Base-by-base conservation (phyloP, 139 green algal genomes). In the Penium margaritaceum region DNA sequence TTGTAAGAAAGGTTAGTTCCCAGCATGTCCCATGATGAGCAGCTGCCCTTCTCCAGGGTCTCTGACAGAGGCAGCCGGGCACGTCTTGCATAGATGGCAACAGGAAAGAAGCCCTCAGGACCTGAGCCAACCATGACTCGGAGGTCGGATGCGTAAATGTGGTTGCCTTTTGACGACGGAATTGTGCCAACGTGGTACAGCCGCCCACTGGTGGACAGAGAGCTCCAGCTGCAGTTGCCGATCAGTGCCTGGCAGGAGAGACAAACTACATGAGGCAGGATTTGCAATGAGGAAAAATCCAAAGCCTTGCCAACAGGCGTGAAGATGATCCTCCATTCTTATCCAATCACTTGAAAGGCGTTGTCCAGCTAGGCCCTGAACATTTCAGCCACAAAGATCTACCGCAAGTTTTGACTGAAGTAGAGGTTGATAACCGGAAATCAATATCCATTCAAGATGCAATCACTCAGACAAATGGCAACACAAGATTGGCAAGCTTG, bases 1-100 rank as follows among this genome's bases (percentile, higher is more conserved):
- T 74, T 74, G 37, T 67, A 76, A 30, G 70, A 77, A 7, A 77
- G 67, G 14, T 77, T 77, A 1, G 70, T 77, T 79, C 70, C 70
- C 5, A 77, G 63, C 70, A 77, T 77, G 47, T 77, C 70, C 70
- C 70, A 77, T 14, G n/a, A n/a, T n/a, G 51, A 77, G 19, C 81
- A 24, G 17, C 29, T 79, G 17, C 67, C 70, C 21, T 24, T 37
- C 36, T 76, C 35, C 19, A 77, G 35, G 19, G 72, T 65, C 70
- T 76, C 65, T 17, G 65, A 34, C 19, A 77, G 66, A 29, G 70
- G 65, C 34, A 79, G 21, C 38, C 70, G 33, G 38, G 70, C 70
- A 3, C 70, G 21, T 27, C 70, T 35, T 70, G 70, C 70, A 79
- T 77, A 77, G 36, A 77, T 77, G 17, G 65, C 67, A 2, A 76